Percentiles rank a stretch among this genome's conserved stretches.
Conservation (phyloP, 257 asterid species). For the Salvia miltiorrhiza region DNA sequence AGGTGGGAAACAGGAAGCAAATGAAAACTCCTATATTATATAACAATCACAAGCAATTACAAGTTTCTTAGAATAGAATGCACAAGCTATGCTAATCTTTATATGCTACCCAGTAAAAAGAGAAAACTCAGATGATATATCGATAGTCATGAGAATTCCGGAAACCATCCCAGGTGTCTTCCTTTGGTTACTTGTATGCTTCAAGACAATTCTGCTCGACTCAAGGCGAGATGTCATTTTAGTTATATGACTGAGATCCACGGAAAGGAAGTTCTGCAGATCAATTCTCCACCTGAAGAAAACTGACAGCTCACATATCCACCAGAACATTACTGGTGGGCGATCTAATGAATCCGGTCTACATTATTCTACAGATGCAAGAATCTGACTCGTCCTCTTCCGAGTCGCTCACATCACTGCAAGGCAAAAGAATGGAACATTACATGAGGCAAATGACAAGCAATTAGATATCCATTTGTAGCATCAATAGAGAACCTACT, state of each 20-base stretch:
- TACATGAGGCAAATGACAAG: neutral
- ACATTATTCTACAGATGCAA: conserved; percentile 80
- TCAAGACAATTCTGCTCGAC: neutral
- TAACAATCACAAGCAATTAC: conserved; percentile 17
- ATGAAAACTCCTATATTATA: conserved; percentile 12
- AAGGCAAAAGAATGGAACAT: neutral
- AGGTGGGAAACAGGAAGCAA: conserved; percentile 4
- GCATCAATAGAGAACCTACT: neutral
- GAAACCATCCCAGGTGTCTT: neutral
- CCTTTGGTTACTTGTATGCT: conserved; percentile 1
- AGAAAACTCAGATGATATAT: neutral
- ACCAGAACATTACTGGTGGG: conserved; percentile 11
- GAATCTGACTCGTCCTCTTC: conserved; percentile 73
- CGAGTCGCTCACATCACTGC: conserved; percentile 52
- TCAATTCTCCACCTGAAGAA: conserved; percentile 10
- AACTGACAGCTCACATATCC: conserved; percentile 20
- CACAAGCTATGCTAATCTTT: conserved; percentile 12
- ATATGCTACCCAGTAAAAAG: conserved; percentile 9
- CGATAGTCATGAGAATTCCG: conserved; percentile 12
- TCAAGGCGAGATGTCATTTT: neutral
- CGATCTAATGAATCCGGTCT: conserved; percentile 26
- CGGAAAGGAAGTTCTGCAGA: conserved; percentile 10
- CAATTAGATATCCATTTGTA: neutral
- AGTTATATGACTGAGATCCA: neutral
- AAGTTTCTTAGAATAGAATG: conserved; percentile 9